These are phyloP conservation scores for Magnaporthiopsis rhizophila DNA, from an alignment of 2,329 filamentous ascomycete genomes.

Conservation along the genomic window DNA sequence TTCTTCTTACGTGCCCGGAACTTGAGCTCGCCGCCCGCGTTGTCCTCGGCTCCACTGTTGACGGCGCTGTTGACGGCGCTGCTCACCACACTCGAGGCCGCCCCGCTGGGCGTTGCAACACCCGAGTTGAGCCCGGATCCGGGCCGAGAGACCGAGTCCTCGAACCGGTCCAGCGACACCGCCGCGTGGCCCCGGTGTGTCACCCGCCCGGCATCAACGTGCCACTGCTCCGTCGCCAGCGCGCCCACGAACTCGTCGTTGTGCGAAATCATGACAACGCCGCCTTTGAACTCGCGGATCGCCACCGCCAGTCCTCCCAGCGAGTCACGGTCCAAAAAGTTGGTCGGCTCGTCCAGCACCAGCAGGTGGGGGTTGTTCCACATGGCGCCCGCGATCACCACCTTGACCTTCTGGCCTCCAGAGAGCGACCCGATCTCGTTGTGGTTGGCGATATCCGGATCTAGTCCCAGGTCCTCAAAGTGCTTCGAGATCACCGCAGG, in stretches of 20 bases:
- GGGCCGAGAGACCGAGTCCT: conserved; percentile 57
- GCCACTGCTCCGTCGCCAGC: conserved; percentile 93
- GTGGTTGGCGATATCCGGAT: conserved; percentile 97
- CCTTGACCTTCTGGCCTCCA: conserved; percentile 98
- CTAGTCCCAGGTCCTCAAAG: conserved; percentile 92
- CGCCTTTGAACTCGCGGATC: conserved; percentile 95
- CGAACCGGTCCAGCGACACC: conserved; percentile 73
- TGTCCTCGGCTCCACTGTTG: conserved; percentile 79
- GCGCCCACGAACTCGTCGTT: conserved; percentile 98
- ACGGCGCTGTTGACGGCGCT: conserved; percentile 56
- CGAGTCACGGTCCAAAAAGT: conserved; percentile 97
- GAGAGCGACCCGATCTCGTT: conserved; percentile 95
- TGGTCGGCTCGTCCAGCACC: conserved; percentile 96
- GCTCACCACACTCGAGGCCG: conserved; percentile 43
- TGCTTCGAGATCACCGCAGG: conserved; percentile 94
- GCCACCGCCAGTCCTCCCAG: conserved; percentile 94
- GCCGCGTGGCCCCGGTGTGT: conserved; percentile 73
- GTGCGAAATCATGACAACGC: conserved; percentile 98
- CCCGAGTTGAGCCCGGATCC: conserved; percentile 30
- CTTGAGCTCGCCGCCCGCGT: conserved; percentile 55
- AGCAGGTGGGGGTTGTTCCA: conserved; percentile 99
- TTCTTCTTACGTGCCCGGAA: conserved; percentile 92
- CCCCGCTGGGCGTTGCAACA: conserved; percentile 27
- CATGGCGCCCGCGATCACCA: conserved; percentile 91
- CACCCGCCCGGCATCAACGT: conserved; percentile 80